These are phyloP conservation scores for Zymoseptoria pseudotritici DNA, from an alignment of 2,329 filamentous ascomycete species.

Conservation along the genomic window DNA sequence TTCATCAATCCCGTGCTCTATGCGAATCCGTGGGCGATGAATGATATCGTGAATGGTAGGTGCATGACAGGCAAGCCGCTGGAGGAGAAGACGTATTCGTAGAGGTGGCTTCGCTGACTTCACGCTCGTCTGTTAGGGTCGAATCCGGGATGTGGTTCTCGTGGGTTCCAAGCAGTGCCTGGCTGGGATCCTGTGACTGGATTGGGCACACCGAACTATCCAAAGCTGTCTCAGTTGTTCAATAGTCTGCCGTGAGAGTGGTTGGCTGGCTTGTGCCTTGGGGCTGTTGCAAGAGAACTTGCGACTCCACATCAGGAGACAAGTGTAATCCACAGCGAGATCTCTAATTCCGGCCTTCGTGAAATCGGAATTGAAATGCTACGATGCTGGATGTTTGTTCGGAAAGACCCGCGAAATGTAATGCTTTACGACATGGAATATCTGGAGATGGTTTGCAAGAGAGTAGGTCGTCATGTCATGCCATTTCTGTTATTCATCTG, in stretches of 20 bases:
- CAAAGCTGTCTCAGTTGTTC: background rate
- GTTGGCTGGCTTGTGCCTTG: too few species aligned
- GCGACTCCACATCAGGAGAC: background rate
- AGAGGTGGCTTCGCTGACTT: too few species aligned
- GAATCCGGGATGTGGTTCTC: background rate
- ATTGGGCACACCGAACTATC: background rate
- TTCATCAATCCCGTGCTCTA: conserved; percentile 30
- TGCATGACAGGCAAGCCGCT: too few species aligned
- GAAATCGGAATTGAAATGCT: too few species aligned
- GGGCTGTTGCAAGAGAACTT: too few species aligned
- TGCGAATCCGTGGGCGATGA: conserved; percentile 7
- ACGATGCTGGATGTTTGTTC: too few species aligned
- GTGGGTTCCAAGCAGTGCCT: conserved; percentile 5
- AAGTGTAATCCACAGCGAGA: background rate
- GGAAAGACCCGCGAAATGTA: too few species aligned
- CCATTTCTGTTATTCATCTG: background rate
- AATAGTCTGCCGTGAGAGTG: background rate
- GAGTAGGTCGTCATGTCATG: background rate
- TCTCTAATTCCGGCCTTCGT: background rate
- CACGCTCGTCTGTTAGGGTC: too few species aligned
- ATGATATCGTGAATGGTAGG: conserved; percentile 11
- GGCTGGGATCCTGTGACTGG: conserved; percentile 5
- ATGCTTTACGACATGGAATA: background rate
- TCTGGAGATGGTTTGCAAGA: background rate
- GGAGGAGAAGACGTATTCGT: too few species aligned